These are phyloP conservation scores for Citrullus amarus DNA, from an alignment of 306 rosid species.

Conservation along the genomic window DNA sequence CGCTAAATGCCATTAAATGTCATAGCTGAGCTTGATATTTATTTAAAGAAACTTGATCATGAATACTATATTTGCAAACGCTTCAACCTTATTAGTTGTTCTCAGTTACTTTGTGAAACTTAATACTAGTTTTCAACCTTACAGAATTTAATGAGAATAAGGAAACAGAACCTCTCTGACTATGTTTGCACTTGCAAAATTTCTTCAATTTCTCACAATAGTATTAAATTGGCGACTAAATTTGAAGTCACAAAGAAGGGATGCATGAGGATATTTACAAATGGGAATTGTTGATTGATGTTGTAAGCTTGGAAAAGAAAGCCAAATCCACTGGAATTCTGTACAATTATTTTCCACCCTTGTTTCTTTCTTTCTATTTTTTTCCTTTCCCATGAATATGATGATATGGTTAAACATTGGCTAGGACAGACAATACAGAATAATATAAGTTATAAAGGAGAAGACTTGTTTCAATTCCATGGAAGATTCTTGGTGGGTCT, in stretches of 20 bases:
- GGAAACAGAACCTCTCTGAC: not conserved
- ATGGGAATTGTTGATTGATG: conserved; percentile 2
- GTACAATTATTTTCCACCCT: conserved; percentile 1
- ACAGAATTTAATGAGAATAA: not conserved
- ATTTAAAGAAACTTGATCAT: not conserved
- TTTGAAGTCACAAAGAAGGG: not conserved
- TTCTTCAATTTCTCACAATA: too few relatives aligned
- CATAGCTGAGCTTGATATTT: not conserved
- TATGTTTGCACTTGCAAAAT: too few relatives aligned
- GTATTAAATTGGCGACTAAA: not conserved
- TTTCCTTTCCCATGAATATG: not conserved
- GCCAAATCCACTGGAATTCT: not conserved
- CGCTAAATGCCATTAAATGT: not conserved
- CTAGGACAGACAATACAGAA: not conserved
- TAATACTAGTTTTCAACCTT: not conserved
- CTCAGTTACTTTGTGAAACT: not conserved
- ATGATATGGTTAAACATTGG: not conserved
- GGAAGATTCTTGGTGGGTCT: conserved; percentile 6
- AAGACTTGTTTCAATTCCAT: not conserved
- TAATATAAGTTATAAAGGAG: not conserved
- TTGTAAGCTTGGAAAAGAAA: not conserved
- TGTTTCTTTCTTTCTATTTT: not conserved
- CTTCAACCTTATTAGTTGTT: not conserved
- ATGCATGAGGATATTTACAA: not conserved
- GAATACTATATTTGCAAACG: not conserved